Conservation (phyloP, 2,329 filamentous ascomycete genomes). For the Sporothrix pseudoabietina region DNA sequence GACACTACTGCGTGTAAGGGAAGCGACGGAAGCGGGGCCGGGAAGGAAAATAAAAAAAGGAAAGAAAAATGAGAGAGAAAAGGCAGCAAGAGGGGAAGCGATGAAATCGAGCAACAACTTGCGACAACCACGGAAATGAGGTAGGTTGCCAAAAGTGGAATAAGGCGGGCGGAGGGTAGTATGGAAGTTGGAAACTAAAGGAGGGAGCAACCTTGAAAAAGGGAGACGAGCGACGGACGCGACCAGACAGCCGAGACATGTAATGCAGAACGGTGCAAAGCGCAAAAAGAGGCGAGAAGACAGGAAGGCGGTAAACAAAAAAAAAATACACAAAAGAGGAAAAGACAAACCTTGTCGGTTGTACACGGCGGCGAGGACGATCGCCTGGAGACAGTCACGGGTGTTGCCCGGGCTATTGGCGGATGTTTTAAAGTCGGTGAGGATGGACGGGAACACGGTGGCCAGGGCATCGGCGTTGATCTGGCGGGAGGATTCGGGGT, state of each 20-base stretch:
- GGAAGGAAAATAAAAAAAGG: background rate
- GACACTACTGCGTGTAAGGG: constrained; percentile 20
- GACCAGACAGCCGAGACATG: constrained; percentile 19
- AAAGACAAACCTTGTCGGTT: constrained; percentile 66
- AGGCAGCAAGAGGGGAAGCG: constrained; percentile 4
- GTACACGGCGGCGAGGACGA: constrained; percentile 71
- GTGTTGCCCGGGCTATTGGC: constrained; percentile 69
- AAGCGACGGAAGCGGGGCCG: constrained; percentile 20
- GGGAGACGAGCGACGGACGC: background rate
- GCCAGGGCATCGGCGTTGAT: constrained; percentile 69
- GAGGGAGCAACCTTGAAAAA: background rate
- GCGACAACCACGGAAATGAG: constrained; percentile 22
- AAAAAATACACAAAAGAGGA: background rate
- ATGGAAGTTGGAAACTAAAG: background rate
- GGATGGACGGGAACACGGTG: constrained; percentile 65
- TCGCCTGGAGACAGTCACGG: constrained; percentile 72
- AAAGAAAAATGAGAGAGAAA: background rate
- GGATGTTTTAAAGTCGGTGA: constrained; percentile 75
- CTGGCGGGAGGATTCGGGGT: constrained; percentile 67
- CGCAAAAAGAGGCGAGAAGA: background rate
- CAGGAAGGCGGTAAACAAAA: background rate
- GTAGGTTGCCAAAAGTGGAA: constrained; percentile 6
- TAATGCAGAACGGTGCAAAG: background rate
- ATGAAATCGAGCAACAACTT: background rate
- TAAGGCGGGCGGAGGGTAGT: constrained; percentile 3